Evolutionary conservation across 177 flowering plant species (phyloP).

Genomic region (Telopea speciosissima): DNA sequence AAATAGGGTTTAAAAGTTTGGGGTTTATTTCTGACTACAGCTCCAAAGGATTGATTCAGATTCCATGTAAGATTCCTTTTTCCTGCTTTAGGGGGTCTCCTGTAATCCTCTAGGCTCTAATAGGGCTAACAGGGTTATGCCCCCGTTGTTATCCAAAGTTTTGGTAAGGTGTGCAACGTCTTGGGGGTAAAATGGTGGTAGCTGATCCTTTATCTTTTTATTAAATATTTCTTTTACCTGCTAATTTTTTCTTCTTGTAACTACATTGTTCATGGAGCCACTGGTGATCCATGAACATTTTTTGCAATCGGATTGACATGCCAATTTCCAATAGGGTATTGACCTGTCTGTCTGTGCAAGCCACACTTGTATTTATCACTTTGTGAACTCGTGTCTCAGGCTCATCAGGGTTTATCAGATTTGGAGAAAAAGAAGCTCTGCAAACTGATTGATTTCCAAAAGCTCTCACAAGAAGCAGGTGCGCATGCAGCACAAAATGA

Average conservation of each 20-base stretch:
- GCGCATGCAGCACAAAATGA: slow-evolving; percentile 97
- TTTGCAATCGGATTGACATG: not conserved
- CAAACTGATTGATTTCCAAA: slow-evolving; percentile 84
- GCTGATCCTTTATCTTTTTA: not conserved
- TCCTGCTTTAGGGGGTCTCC: no score
- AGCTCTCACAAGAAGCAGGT: slow-evolving; percentile 88
- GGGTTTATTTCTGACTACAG: no score
- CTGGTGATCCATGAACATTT: not conserved
- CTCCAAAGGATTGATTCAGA: no score
- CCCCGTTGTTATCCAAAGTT: no score
- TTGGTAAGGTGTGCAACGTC: no score
- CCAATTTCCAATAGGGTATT: not conserved
- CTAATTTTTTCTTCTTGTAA: not conserved
- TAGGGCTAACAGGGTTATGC: no score
- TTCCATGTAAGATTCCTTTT: no score
- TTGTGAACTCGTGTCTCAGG: slow-evolving; percentile 41
- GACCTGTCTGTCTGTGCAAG: no score
- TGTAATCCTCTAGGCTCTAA: no score
- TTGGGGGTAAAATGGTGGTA: not conserved
- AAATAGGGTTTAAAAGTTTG: no score
- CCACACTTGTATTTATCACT: not conserved
- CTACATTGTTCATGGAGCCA: not conserved
- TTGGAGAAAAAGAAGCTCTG: slow-evolving; percentile 62
- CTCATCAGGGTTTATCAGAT: slow-evolving; percentile 73
- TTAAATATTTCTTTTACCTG: not conserved